Conservation (phyloP, 305 asterid species). For the Fraxinus baroniana region DNA sequence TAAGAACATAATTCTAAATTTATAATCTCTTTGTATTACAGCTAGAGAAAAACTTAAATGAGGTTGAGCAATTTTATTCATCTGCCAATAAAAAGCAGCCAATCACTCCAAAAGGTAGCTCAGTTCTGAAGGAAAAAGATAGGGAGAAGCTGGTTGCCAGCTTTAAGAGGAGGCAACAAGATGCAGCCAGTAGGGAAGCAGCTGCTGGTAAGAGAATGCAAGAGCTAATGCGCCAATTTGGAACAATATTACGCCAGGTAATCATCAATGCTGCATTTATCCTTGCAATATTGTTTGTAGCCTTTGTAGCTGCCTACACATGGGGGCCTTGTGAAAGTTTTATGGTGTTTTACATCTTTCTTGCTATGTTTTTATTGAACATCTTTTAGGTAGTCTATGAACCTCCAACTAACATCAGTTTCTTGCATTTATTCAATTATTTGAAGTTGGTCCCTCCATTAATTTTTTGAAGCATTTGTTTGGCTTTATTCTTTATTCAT, state of each 20-base stretch:
- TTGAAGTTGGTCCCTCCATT: not conserved
- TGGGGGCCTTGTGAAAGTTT: not conserved
- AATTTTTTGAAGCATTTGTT: not conserved
- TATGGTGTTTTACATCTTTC: not conserved
- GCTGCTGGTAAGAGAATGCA: conserved; percentile 89
- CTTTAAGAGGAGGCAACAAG: conserved; percentile 69
- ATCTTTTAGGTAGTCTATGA: conserved; percentile 6
- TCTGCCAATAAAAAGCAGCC: conserved; percentile 44
- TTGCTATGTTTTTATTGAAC: not conserved
- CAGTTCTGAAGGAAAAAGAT: conserved; percentile 56
- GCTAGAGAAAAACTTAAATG: conserved; percentile 70
- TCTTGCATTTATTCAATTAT: not conserved
- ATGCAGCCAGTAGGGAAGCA: conserved; percentile 63
- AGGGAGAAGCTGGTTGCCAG: conserved; percentile 48
- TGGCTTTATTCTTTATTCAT: not conserved
- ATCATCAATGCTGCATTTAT: conserved; percentile 2
- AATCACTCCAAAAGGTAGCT: conserved; percentile 48
- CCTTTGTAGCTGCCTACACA: not conserved
- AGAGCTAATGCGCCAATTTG: conserved; percentile 76
- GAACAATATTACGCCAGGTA: conserved; percentile 62
- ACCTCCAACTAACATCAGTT: not conserved
- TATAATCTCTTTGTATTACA: conserved; percentile 32
- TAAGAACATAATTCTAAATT: not conserved
- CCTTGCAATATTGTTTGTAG: not conserved
- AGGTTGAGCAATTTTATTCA: conserved; percentile 73